Evolutionary conservation across 2,329 filamentous ascomycete genomes (phyloP), one percentile per base, ranked within the genome.

Genomic region (Dactylellina parvicollis): DNA sequence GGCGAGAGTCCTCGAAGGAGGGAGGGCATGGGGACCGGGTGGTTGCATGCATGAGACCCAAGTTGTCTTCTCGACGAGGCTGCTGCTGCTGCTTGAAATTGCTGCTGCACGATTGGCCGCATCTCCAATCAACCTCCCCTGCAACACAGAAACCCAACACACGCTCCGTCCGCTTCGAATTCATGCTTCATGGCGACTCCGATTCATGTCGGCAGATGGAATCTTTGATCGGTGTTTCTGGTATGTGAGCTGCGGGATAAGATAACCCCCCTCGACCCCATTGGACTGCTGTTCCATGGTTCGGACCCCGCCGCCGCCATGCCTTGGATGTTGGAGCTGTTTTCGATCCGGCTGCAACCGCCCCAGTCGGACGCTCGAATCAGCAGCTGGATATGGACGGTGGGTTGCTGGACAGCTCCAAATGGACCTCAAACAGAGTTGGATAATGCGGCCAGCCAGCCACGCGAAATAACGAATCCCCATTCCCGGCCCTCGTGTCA

Each of bases 271-370:
- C n/a, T n/a, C n/a, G n/a, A n/a, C n/a, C n/a, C 30, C 5, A 34
- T 34, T 34, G 30, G 30, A 34, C 30, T 34, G 30, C 5, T 7
- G 4, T 20, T 16, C 40, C 40, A 7, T 22, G 40, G 42, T 36
- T 60, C 56, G 56, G 56, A 38, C 42, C 38, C 56, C 28, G 28
- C 56, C 56, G 28, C 56, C 56, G 55, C 42, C 55, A n/a, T 49
- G 16, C 4, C 32, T 38, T 20, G 32, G 9, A n/a, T n/a, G n/a
- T n/a, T n/a, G n/a, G n/a, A n/a, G n/a, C n/a, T n/a, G n/a, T 49
- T 34, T 61, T 44, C 32, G 46, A 50, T 28, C 57, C 57, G 57
- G 57, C 44, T 47, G 57, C 47, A 50, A 50, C 57, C 57, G 57
- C 57, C 44, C 40, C 16, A 40, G 10, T 4, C 5, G n/a, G n/a